Evolutionary conservation across 768 basidiomycete species (phyloP).

Genomic region (Sporobolomyces phaffii): DNA sequence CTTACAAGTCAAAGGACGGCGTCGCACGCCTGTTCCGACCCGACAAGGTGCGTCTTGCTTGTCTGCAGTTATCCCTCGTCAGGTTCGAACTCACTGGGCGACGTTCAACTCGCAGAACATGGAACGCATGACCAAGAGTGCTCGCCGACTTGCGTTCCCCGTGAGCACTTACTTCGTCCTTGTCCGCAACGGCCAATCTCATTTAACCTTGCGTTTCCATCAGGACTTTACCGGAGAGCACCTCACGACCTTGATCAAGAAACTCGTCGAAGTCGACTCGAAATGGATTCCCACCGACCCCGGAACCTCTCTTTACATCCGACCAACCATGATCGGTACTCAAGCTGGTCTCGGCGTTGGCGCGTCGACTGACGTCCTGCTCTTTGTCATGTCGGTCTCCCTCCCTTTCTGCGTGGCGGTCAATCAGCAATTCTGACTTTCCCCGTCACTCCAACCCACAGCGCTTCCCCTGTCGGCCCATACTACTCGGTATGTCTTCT

Average conservation of each 20-base stretch:
- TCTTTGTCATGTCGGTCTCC: conserved; percentile 65
- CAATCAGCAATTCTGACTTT: neutral
- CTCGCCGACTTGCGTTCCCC: conserved; percentile 52
- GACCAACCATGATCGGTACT: conserved; percentile 64
- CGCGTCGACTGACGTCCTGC: conserved; percentile 69
- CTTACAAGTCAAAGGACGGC: conserved; percentile 66
- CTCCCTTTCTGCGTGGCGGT: too few relatives aligned
- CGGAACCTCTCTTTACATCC: conserved; percentile 86
- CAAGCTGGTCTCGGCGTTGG: conserved; percentile 55
- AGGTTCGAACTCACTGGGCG: too few relatives aligned
- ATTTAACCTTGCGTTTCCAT: neutral
- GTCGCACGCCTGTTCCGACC: conserved; percentile 81
- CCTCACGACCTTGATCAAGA: conserved; percentile 72
- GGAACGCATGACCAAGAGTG: conserved; percentile 86
- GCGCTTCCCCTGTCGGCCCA: conserved; percentile 57
- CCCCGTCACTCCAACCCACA: neutral
- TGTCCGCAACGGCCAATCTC: neutral
- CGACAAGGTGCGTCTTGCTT: conserved; percentile 49
- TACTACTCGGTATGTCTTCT: conserved; percentile 48
- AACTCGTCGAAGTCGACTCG: conserved; percentile 72
- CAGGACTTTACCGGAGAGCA: conserved; percentile 69
- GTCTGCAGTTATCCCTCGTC: too few relatives aligned
- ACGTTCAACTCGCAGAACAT: conserved; percentile 81
- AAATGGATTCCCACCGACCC: conserved; percentile 85
- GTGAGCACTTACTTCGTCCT: neutral